Evolutionary conservation across 176 grass and related monocot species (phyloP).

Genomic region (Poa annua): DNA sequence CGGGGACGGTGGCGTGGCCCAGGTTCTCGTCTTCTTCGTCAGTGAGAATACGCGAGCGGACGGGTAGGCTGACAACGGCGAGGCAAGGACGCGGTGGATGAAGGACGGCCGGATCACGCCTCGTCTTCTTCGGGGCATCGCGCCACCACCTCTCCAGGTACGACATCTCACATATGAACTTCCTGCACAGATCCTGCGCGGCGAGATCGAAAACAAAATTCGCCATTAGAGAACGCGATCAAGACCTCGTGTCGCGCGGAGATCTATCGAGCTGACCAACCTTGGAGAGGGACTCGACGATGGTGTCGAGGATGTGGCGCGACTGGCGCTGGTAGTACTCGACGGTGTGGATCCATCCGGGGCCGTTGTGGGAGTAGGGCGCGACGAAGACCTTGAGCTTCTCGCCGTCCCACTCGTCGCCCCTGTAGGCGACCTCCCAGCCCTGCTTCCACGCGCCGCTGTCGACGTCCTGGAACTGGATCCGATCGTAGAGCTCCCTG

Average conservation of each 20-base stretch:
- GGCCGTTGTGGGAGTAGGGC: slow-evolving; percentile 97
- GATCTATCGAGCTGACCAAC: neutral
- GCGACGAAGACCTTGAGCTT: slow-evolving; percentile 98
- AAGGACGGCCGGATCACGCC: no score
- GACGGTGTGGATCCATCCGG: slow-evolving; percentile 88
- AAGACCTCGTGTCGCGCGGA: neutral
- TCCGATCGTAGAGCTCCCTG: slow-evolving; percentile 90
- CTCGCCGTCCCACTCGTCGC: slow-evolving; percentile 86
- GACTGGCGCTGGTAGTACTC: slow-evolving; percentile 93
- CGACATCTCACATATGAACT: slow-evolving; percentile 99
- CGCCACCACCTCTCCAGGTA: slow-evolving; percentile 99
- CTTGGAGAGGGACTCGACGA: slow-evolving; percentile 89
- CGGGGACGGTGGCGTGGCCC: no score
- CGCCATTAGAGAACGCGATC: neutral
- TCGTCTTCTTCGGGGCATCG: slow-evolving; percentile 71
- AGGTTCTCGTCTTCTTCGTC: no score
- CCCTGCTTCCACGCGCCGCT: slow-evolving; percentile 97
- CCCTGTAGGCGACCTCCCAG: slow-evolving; percentile 76
- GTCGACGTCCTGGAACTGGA: slow-evolving; percentile 77
- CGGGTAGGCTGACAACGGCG: no score
- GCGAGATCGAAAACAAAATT: neutral
- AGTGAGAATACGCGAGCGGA: no score
- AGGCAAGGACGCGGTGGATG: no score
- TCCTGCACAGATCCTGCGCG: slow-evolving; percentile 72
- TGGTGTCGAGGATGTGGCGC: slow-evolving; percentile 87